Evolutionary conservation across 1,284 basidiomycete genomes (phyloP).

Genomic region (Rugosomyces carneus): DNA sequence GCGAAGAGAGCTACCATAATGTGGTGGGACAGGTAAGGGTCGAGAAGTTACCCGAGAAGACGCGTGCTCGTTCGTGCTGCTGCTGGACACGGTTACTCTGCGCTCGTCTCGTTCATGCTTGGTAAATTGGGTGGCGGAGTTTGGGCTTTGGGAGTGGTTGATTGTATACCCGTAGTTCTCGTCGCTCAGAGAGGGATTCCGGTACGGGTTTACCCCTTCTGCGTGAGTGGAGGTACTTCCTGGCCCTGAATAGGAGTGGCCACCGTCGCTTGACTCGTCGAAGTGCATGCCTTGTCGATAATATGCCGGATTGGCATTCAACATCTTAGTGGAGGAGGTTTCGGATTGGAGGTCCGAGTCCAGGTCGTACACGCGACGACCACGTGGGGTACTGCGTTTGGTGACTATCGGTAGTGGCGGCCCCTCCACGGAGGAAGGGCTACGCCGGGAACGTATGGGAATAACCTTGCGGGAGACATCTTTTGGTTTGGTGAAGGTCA

Average conservation of each 20-base stretch:
- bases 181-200: not conserved
- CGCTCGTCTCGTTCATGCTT: not conserved
- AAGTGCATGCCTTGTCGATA: conserved; percentile 9
- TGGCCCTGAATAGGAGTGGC: not conserved
- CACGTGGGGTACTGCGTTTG: too few species aligned
- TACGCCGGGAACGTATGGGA: not conserved
- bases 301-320: not conserved
- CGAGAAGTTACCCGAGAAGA: conserved; percentile 8
- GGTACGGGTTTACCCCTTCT: not conserved
- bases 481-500: not conserved
- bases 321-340: conserved; percentile 7
- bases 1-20: conserved; percentile 7
- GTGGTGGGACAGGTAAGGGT: conserved; percentile 15
- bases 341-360: not conserved
- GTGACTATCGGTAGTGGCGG: too few species aligned
- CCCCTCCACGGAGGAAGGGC: not conserved
- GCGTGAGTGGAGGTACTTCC: conserved; percentile 1
- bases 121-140: conserved; percentile 1
- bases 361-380: too few species aligned
- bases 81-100: not conserved
- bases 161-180: not conserved
- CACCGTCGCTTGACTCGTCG: conserved; percentile 1
- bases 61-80: not conserved
- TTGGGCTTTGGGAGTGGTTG: not conserved
- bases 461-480: not conserved